Conservation (phyloP, 768 basidiomycete species). For the Amanita rubescens region DNA sequence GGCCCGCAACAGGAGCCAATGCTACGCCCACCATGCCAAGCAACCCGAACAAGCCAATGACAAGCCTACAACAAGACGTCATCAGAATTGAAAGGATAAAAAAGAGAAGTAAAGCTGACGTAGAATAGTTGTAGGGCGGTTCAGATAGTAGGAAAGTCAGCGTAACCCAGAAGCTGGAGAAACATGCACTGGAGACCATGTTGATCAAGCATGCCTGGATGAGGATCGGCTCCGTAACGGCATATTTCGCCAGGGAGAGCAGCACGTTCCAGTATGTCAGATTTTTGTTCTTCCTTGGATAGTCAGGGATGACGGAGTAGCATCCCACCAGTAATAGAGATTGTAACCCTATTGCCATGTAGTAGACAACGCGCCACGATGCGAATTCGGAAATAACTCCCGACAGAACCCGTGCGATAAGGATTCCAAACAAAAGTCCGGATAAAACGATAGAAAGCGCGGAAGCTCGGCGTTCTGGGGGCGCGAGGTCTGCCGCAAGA, state of each 20-base stretch:
- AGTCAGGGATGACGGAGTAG: slow-evolving; percentile 73
- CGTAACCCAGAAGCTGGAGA: slow-evolving; percentile 62
- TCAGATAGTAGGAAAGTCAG: slow-evolving; percentile 78
- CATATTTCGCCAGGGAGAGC: slow-evolving; percentile 70
- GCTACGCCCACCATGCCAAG: slow-evolving; percentile 68
- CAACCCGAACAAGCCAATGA: slow-evolving; percentile 69
- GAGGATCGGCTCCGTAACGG: slow-evolving; percentile 71
- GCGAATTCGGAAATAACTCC: slow-evolving; percentile 69
- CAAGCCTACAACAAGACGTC: slow-evolving; percentile 24
- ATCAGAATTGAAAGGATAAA: not conserved
- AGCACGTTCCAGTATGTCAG: slow-evolving; percentile 64
- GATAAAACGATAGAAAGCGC: slow-evolving; percentile 72
- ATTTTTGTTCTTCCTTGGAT: slow-evolving; percentile 64
- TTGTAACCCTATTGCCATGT: slow-evolving; percentile 70
- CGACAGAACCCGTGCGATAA: slow-evolving; percentile 67
- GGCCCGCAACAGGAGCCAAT: slow-evolving; percentile 62
- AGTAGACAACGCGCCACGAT: slow-evolving; percentile 72
- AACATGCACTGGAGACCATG: slow-evolving; percentile 52
- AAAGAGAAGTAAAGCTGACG: slow-evolving; percentile 31
- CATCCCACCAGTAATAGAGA: slow-evolving; percentile 45
- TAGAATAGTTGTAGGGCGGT: slow-evolving; percentile 68
- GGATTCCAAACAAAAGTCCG: slow-evolving; percentile 61
- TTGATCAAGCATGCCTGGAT: slow-evolving; percentile 62
- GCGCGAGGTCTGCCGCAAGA: slow-evolving; percentile 77
- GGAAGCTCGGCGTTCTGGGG: slow-evolving; percentile 61